phyloP scores from a whole-genome alignment of 2,329 filamentous ascomycete species.

The Nigrograna mackinnonii region DNA sequence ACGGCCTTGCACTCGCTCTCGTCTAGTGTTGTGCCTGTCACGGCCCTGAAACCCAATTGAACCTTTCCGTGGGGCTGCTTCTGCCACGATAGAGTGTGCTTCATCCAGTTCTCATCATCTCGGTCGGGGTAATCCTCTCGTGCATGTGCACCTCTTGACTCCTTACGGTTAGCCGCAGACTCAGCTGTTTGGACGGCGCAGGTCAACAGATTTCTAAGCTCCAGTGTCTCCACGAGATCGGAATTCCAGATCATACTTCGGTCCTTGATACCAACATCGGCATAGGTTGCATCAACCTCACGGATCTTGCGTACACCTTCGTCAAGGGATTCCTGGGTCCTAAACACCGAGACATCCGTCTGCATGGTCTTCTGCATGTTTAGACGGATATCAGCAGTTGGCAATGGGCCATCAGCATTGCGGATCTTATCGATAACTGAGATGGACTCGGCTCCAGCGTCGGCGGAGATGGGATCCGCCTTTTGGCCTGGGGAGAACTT shows the following conservation, averaged over 20 bases:
- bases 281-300: conserved; percentile 79
- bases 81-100: conserved; percentile 97
- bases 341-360: conserved; percentile 94
- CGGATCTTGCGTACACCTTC: conserved; percentile 89
- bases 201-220: conserved; percentile 92
- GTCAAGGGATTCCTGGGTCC: conserved; percentile 89
- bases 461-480: conserved; percentile 78
- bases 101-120: conserved; percentile 98
- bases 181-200: conserved; percentile 96
- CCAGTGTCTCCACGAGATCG: conserved; percentile 93
- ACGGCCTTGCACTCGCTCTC: conserved; percentile 96
- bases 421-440: conserved; percentile 83
- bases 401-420: conserved; percentile 81
- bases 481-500: conserved; percentile 84
- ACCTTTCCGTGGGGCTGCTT: conserved; percentile 87
- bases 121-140: conserved; percentile 95
- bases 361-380: conserved; percentile 99
- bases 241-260: conserved; percentile 99
- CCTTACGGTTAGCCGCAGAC: conserved; percentile 90
- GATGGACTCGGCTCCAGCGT: conserved; percentile 88
- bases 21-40: conserved; percentile 82
- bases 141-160: conserved; percentile 95
- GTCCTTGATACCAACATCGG: conserved; percentile 91
- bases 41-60: conserved; percentile 82
- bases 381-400: conserved; percentile 83